Evolutionary conservation across 129 eudicot species (phyloP).

Genomic region (Artemisia annua): DNA sequence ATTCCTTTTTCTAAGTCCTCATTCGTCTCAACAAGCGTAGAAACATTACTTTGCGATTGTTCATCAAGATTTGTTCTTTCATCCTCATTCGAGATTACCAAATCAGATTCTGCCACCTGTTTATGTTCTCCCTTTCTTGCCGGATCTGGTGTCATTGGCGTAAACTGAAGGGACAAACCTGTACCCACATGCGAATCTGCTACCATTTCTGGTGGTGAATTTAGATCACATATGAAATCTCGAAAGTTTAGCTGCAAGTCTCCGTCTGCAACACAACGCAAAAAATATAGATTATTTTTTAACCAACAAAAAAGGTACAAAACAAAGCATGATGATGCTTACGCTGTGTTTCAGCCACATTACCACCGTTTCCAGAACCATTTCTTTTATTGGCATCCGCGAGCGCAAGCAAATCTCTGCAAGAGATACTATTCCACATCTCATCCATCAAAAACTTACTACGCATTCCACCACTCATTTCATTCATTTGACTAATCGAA

Average conservation of each 20-base stretch:
- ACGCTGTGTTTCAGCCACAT: slow-evolving; percentile 5
- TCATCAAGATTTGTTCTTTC: slow-evolving; percentile 30
- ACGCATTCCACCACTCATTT: slow-evolving; percentile 13
- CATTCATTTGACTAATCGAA: slow-evolving; percentile 24
- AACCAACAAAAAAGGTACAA: not conserved
- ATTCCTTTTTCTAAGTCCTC: slow-evolving; percentile 53
- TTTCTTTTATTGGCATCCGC: slow-evolving; percentile 31
- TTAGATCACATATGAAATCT: slow-evolving; percentile 38
- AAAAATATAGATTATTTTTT: slow-evolving; percentile 2
- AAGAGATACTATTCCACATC: slow-evolving; percentile 29
- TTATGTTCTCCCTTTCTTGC: slow-evolving; percentile 19
- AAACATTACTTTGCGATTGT: slow-evolving; percentile 31
- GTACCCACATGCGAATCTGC: slow-evolving; percentile 22
- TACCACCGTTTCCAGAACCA: slow-evolving; percentile 13
- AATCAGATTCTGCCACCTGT: slow-evolving; percentile 23
- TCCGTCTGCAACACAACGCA: slow-evolving; percentile 36
- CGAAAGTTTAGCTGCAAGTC: slow-evolving; percentile 13
- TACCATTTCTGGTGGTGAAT: slow-evolving; percentile 33
- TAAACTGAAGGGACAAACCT: slow-evolving; percentile 34
- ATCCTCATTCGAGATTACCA: slow-evolving; percentile 1
- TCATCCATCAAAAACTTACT: slow-evolving; percentile 27
- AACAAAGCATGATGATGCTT: slow-evolving; percentile 8
- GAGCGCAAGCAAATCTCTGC: slow-evolving; percentile 53
- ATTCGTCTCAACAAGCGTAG: slow-evolving; percentile 45
- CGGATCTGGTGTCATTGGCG: slow-evolving; percentile 63